Conservation (phyloP, 192 early-diverging fungal species). For the Coemansia sp. region DNA sequence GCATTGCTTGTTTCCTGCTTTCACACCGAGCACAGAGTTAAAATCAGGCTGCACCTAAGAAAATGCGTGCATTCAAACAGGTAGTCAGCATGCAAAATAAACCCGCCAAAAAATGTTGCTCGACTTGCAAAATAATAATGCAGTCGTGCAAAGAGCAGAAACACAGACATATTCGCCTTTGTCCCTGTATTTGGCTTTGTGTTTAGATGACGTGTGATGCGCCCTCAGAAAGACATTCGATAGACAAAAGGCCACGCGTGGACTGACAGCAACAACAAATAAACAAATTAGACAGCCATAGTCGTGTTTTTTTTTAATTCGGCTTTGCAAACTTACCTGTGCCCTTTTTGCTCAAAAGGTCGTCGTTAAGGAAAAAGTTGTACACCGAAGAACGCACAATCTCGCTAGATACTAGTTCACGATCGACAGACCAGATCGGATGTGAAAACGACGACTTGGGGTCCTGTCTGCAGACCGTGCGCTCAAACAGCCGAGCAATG, state of each 20-base stretch:
- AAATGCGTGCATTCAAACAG: not conserved
- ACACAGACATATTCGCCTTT: not conserved
- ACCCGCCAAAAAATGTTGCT: not conserved
- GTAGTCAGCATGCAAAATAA: not conserved
- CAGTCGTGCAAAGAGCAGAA: not conserved
- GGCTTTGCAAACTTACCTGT: slow-evolving; percentile 22
- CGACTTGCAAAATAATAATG: too few relatives aligned
- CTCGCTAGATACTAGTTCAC: slow-evolving; percentile 28
- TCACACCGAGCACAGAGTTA: not conserved
- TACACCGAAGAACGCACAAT: slow-evolving; percentile 48
- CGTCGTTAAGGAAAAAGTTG: slow-evolving; percentile 48
- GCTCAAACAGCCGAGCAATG: slow-evolving; percentile 37
- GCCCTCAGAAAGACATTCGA: not conserved
- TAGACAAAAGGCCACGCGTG: not conserved
- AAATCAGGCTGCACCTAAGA: not conserved
- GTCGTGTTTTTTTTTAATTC: too few relatives aligned
- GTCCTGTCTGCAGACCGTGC: slow-evolving; percentile 38
- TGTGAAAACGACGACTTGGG: slow-evolving; percentile 19
- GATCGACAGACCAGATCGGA: slow-evolving; percentile 43
- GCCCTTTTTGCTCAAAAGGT: slow-evolving; percentile 14
- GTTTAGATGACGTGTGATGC: too few relatives aligned
- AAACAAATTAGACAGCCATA: not conserved
- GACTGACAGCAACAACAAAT: not conserved
- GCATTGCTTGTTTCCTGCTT: not conserved
- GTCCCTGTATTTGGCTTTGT: too few relatives aligned